Evolutionary conservation across 805 yeast species (phyloP), one percentile per base, ranked within the genome.

Genomic region (Candida orba): DNA sequence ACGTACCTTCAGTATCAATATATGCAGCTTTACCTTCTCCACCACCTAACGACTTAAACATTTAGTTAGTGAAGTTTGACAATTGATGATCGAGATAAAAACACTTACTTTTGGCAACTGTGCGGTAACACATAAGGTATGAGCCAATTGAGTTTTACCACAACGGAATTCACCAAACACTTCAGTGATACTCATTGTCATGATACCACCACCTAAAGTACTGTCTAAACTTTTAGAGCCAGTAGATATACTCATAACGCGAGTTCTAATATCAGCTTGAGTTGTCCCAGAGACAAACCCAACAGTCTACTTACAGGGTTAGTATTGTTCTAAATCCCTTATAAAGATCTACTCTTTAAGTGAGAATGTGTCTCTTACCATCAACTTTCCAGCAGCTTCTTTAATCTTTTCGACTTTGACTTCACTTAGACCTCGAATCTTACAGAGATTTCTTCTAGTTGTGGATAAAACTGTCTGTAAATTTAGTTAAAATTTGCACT

Each of bases 71-170:
- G 13, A 10, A 8, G 13, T 27, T 13, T 27, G 13, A 27, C 29
- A 27, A 10, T 27, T 27, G 12, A 27, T 10, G 10, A 27, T 25
- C 27, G 5, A 10, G 12, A 25, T 25, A 25, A 10, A 4, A 23
- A 20, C 4, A 30, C 54, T 13, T 37, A 67, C 71, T 36, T 71
- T 76, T 9, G 87, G 88, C 45, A 84, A 61, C 57, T 84, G 91
- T 34, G 88, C 72, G 2, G 89, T 80, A 12, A 84, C 88, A 42
- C 90, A 83, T 44, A 84, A 66, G 0, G 91, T 84, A 58, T 84
- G 91, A 20, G 90, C 81, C 58, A 84, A 63, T 59, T 84, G 91
- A n/a, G 90, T 82, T 56, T 84, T 84, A 34, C 91, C 91, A 44
- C 90, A 83, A 57, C 91, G 68, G 52, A 80, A 84, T 53, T 84